A percentile compares a stretch with the other conserved stretches of the same genome.
These are phyloP conservation scores for Rhodamnia rubescens DNA, from an alignment of 345 rosid genomes.

Conservation along the genomic window DNA sequence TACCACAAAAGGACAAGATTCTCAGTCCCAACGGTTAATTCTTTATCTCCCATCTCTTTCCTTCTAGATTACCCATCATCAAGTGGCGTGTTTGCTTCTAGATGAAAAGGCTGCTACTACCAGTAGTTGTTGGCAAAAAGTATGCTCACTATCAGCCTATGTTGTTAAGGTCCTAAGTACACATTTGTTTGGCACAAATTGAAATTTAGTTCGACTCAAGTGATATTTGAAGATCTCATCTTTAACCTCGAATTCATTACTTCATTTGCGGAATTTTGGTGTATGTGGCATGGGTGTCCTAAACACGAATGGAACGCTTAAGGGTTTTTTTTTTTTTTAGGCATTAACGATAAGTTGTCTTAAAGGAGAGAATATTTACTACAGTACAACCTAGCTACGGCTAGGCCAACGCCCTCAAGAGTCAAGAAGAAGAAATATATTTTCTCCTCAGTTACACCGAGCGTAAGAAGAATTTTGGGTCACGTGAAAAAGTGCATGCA, in stretches of 20 bases:
- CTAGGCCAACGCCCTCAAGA: no score
- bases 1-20: background rate
- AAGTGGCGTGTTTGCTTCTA: background rate
- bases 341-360: background rate
- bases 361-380: background rate
- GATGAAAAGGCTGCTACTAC: background rate
- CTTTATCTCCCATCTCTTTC: background rate
- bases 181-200: no score
- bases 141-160: no score
- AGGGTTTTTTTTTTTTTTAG: background rate
- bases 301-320: no score
- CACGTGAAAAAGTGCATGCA: background rate
- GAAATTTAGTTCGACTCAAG: background rate
- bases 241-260: background rate
- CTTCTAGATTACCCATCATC: background rate
- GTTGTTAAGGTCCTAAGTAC: no score
- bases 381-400: background rate
- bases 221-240: background rate
- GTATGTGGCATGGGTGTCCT: background rate
- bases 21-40: no score
- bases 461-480: background rate
- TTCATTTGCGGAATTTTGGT: background rate
- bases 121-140: no score
- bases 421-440: no score
- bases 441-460: no score